phyloP scores from a whole-genome alignment of 495 filamentous ascomycete genomes.

The Tirmania nivea region DNA sequence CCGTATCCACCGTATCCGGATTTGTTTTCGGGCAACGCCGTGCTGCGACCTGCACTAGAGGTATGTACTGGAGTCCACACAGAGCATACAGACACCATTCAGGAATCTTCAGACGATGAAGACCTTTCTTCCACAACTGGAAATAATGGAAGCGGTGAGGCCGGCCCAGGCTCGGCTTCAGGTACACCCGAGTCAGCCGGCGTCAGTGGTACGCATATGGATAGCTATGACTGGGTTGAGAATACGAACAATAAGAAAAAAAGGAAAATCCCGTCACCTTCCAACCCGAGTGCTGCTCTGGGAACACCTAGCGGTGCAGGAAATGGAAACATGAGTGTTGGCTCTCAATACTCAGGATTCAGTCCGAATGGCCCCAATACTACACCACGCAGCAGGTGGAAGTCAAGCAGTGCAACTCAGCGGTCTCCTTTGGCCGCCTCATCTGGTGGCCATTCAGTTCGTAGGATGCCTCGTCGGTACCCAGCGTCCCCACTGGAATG shows the following conservation, averaged over 20 bases:
- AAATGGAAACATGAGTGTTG: constrained; percentile 22
- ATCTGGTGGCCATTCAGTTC: constrained; percentile 1
- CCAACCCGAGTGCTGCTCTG: constrained; percentile 10
- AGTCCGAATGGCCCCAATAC: constrained; percentile 11
- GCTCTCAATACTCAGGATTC: constrained; percentile 14
- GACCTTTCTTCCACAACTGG: constrained; percentile 1
- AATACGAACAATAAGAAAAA: constrained; percentile 99
- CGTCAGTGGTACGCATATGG: constrained; percentile 24
- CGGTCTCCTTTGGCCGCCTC: constrained; percentile 15
- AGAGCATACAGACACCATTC: constrained; percentile 5
- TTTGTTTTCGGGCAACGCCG: neutral
- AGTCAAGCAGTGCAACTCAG: constrained; percentile 13
- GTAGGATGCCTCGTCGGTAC: constrained; percentile 12
- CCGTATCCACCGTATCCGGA: constrained; percentile 28
- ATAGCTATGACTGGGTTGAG: constrained; percentile 93
- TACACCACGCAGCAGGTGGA: constrained; percentile 17
- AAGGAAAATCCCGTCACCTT: constrained; percentile 85
- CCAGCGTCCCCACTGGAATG: constrained; percentile 10
- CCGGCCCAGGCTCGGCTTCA: constrained; percentile 1
- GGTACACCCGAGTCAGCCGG: constrained; percentile 9
- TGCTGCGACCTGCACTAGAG: constrained; percentile 18
- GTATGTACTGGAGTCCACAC: constrained; percentile 9
- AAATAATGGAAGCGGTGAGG: neutral
- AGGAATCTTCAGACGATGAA: constrained; percentile 17
- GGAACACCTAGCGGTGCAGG: constrained; percentile 24